Base-by-base conservation (phyloP, 768 basidiomycete genomes). In the Rubroboletus pulcherrimus region DNA sequence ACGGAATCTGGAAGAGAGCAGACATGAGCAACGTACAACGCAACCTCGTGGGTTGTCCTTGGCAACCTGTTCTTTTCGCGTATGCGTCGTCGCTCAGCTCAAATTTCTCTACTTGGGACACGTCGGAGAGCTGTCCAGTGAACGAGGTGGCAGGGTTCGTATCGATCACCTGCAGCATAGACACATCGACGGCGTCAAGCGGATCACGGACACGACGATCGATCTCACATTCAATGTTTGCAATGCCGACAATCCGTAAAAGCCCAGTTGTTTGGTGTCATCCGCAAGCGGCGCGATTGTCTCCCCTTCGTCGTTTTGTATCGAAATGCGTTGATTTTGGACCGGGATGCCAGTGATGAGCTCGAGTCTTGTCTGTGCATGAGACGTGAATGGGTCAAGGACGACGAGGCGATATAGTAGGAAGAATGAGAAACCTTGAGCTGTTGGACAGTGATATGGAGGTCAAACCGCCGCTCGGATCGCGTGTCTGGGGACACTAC, bases 41-140 rank as follows among this genome's bases (percentile, higher is more conserved):
- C 11, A 14, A 45, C 5, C 19, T 40, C 8, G 10, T n/a, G 24
- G 14, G 37, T 15, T 33, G 34, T 21, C 34, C 26, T 50, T 5
- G n/a, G 24, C 31, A 59, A 93, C 95, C 94, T 74, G 81, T 76
- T 63, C 94, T 75, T 65, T 83, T 74, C 24, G 85, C 91, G 66
- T 98, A 98, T 54, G 87, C 91, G 5, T 83, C 83, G 4, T 85
- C 79, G 8, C 84, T 86, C 49, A 98, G 71, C 75, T 97, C 96
- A 61, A 93, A 98, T 69, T 98, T 97, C 29, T 97, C 86, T 2
- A 97, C 93, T 71, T 87, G 83, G 0, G 86, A 85, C 1, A 90
- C 79, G 70, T 97, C 95, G 8, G 86, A 82, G 50, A 90, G 81
- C 67, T 95, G 92, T 2, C 94, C 95, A 0, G 89, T 89, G 48